Evolutionary conservation across 192 early-diverging fungal genomes (phyloP), one percentile per base, ranked within the genome.

Genomic region (Coemansia sp.): DNA sequence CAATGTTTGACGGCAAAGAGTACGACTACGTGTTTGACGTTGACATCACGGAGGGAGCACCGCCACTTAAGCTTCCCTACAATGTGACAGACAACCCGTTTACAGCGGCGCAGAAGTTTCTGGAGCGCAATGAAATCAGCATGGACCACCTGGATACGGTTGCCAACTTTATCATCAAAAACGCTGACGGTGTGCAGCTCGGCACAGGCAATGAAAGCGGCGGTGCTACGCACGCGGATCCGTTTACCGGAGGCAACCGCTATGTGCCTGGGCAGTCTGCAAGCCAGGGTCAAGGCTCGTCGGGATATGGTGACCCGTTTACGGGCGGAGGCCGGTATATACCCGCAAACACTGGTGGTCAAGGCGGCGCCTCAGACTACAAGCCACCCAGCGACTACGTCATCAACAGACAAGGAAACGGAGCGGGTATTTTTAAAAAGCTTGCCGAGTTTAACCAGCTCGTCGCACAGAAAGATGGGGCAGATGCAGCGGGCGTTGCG

Each of bases 11-110:
- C 5, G 94, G 95, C 25, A 80, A 82, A 42, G 94, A 98, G 60
- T 99, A 99, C 68, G 97, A 99, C 75, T 95, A 91, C 69, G 91
- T 99, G 25, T 99, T 99, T 81, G 94, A 96, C 64, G 91, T 99
- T 19, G 96, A 98, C 61, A 85, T 98, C 33, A 86, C 87, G 25
- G 91, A 89, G 25, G 91, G 89, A 9, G 74, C 67, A 1, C 89
- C 89, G 23, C 83, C 87, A 14, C 71, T 98, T 8, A 96, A 98
- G 67, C 81, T 99, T 12, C 98, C 96, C 24, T 99, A 89, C 73
- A 98, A 99, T 73, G 80, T 82, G 0, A 80, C 85, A 0, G 94
- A 97, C 49, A 98, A 99, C 73, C 93, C 94, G 1, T 99, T 91
- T 73, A 62, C 78, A 40, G 92, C 93, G 1, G 98, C 98, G 7